Percentiles rank a stretch among this genome's conserved stretches.
These are phyloP conservation scores for Imleria badia DNA, from an alignment of 768 basidiomycete genomes.

Conservation along the genomic window DNA sequence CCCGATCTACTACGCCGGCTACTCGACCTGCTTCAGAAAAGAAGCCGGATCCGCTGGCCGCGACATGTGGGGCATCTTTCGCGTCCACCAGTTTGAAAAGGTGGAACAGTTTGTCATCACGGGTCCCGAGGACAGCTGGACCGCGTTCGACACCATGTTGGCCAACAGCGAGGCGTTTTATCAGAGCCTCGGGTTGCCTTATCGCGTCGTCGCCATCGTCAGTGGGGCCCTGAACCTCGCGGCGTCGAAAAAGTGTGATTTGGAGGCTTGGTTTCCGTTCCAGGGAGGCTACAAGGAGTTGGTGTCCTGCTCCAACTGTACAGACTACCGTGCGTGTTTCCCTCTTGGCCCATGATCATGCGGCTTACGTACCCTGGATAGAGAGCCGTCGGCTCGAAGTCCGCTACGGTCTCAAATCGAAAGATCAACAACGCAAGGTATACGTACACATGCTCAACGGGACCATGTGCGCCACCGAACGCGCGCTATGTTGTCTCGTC, in stretches of 20 bases:
- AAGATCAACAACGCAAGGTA: conserved; percentile 86
- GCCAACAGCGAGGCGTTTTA: conserved; percentile 92
- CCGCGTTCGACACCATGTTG: conserved; percentile 90
- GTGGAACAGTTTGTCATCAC: conserved; percentile 97
- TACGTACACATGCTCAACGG: conserved; percentile 99
- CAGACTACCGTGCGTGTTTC: conserved; percentile 85
- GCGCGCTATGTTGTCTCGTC: conserved; percentile 94
- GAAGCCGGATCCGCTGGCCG: conserved; percentile 97
- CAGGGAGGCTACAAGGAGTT: conserved; percentile 96
- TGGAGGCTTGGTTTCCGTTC: conserved; percentile 99
- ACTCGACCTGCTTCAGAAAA: conserved; percentile 97
- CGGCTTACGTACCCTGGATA: conserved; percentile 31
- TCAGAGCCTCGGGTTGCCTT: conserved; percentile 89
- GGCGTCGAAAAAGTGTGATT: conserved; percentile 94
- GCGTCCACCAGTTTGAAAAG: conserved; percentile 99
- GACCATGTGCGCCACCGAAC: conserved; percentile 95
- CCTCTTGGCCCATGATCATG: neutral
- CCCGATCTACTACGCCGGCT: conserved; percentile 87
- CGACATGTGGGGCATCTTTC: conserved; percentile 99
- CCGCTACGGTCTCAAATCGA: conserved; percentile 86
- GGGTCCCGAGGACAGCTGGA: conserved; percentile 92
- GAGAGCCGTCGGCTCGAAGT: conserved; percentile 94
- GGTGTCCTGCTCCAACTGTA: conserved; percentile 97
- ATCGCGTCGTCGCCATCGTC: conserved; percentile 91
- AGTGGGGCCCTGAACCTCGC: conserved; percentile 97